phyloP scores from a whole-genome alignment of 495 filamentous ascomycete species.

The Letharia columbiana region DNA sequence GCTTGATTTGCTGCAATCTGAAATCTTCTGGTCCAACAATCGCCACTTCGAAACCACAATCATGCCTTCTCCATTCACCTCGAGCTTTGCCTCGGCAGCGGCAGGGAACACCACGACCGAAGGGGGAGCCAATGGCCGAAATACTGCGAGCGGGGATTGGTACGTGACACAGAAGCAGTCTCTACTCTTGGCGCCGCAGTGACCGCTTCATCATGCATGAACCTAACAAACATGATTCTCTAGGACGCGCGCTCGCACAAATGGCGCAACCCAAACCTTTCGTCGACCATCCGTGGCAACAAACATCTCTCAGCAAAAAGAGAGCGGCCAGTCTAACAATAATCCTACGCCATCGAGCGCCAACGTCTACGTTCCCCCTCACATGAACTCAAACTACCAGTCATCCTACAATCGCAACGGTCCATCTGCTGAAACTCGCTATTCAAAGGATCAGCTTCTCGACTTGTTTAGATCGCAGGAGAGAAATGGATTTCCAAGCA shows the following conservation, averaged over 20 bases:
- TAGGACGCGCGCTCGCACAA: constrained; percentile 60
- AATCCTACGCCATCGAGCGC: constrained; percentile 43
- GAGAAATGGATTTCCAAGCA: constrained; percentile 46
- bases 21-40: neutral
- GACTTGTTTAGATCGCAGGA: constrained; percentile 59
- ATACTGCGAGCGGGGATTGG: constrained; percentile 44
- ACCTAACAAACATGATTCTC: constrained; percentile 16
- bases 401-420: constrained; percentile 46
- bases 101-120: constrained; percentile 59
- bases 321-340: constrained; percentile 39
- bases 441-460: constrained; percentile 76
- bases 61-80: constrained; percentile 72
- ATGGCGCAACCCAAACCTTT: constrained; percentile 78
- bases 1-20: neutral
- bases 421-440: constrained; percentile 49
- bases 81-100: constrained; percentile 76
- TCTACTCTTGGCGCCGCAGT: constrained; percentile 6
- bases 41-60: neutral
- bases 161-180: constrained; percentile 31
- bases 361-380: constrained; percentile 54
- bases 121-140: constrained; percentile 38
- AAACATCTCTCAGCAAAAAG: constrained; percentile 44
- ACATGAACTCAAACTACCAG: constrained; percentile 44
- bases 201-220: neutral
- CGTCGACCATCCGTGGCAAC: constrained; percentile 70